phyloP scores from a whole-genome alignment of 352 stramenopile species.

The Pythium aphanidermatum region DNA sequence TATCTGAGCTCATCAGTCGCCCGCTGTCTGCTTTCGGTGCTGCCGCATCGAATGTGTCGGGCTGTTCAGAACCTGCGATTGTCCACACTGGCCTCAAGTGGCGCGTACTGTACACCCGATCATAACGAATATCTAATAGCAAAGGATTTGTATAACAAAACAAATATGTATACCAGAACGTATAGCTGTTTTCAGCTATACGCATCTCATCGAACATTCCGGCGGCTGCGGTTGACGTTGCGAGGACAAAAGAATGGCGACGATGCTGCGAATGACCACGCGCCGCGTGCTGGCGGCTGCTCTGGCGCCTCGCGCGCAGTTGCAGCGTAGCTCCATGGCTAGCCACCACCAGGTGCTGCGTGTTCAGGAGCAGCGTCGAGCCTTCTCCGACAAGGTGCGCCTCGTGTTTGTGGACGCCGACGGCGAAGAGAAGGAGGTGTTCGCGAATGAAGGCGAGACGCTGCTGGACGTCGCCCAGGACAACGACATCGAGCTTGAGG shows the following conservation, averaged over 20 bases:
- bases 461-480: slow-evolving; percentile 90
- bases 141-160: background rate
- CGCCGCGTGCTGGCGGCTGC: background rate
- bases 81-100: no score
- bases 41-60: no score
- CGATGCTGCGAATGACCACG: slow-evolving; percentile 2
- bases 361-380: slow-evolving; percentile 13
- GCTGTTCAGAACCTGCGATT: no score
- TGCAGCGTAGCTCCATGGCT: background rate
- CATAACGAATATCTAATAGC: background rate
- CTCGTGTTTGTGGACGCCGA: slow-evolving; percentile 84
- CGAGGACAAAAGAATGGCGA: background rate
- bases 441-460: slow-evolving; percentile 64
- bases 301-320: background rate
- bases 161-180: background rate
- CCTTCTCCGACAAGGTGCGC: slow-evolving; percentile 47
- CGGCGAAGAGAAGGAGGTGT: slow-evolving; percentile 59
- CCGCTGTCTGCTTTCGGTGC: no score
- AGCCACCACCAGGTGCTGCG: background rate
- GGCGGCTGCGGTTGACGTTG: slow-evolving; percentile 7
- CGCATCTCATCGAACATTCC: slow-evolving; percentile 19
- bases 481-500: slow-evolving; percentile 92
- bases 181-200: background rate
- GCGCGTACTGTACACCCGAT: no score
- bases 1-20: no score